phyloP scores from a whole-genome alignment of 202 grass and related monocot genomes.

The Musa balbisiana region DNA sequence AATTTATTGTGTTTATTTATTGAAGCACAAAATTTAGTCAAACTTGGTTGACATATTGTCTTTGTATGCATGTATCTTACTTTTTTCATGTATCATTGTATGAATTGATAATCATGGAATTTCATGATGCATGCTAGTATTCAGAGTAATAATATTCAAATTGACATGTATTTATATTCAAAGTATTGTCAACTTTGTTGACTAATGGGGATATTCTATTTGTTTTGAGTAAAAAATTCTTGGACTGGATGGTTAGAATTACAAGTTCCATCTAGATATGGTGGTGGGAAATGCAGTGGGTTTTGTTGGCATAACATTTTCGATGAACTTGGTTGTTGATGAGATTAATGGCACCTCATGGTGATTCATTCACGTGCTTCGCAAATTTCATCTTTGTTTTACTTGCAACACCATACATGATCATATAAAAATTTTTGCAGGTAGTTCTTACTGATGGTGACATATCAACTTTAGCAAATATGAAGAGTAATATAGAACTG shows the following conservation, averaged over 20 bases:
- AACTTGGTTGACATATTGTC: not conserved
- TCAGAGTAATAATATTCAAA: too few species aligned
- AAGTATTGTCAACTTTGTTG: too few species aligned
- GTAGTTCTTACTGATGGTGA: conserved; percentile 91
- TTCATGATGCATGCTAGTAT: too few species aligned
- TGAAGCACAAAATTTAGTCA: not conserved
- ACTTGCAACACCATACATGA: conserved; percentile 5
- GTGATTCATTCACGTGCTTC: not conserved
- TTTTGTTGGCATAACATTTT: too few species aligned
- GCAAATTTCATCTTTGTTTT: conserved; percentile 4
- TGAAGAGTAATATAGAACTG: conserved; percentile 79
- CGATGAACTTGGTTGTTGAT: not conserved
- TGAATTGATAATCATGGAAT: too few species aligned
- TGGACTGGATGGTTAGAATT: too few species aligned
- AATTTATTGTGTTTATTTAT: not conserved
- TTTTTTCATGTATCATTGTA: too few species aligned
- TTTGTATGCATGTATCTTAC: not conserved
- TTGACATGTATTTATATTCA: too few species aligned
- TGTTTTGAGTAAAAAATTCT: too few species aligned
- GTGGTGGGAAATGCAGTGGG: too few species aligned
- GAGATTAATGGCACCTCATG: not conserved
- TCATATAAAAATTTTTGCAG: conserved; percentile 30
- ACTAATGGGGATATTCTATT: too few species aligned
- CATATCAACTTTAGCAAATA: conserved; percentile 58
- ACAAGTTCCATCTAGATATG: too few species aligned